Evolutionary conservation across 805 yeast genomes (phyloP).

Genomic region (Saccharomycopsis sp.): DNA sequence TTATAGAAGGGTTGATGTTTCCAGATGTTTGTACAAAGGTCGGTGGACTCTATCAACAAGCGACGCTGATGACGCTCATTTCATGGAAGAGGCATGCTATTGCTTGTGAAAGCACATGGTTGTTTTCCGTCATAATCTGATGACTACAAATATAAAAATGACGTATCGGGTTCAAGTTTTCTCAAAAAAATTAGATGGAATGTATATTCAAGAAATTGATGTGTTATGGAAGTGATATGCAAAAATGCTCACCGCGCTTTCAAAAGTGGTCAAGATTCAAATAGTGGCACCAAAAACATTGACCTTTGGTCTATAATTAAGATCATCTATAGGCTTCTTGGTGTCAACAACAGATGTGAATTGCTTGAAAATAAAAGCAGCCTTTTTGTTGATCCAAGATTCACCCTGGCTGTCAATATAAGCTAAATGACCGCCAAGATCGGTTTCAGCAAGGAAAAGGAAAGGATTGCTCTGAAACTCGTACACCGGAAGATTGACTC

Average conservation of each 20-base stretch:
- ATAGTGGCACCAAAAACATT: slow-evolving; percentile 7
- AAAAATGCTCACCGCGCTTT: slow-evolving; percentile 66
- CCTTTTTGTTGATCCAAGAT: slow-evolving; percentile 42
- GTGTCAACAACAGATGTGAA: slow-evolving; percentile 31
- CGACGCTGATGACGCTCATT: no score
- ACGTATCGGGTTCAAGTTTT: no score
- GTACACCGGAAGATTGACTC: slow-evolving; percentile 42
- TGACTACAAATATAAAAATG: no score
- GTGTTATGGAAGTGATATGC: no score
- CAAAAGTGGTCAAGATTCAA: slow-evolving; percentile 46
- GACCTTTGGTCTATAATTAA: slow-evolving; percentile 6
- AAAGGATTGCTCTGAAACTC: slow-evolving; percentile 53
- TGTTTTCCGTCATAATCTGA: no score
- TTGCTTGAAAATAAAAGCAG: slow-evolving; percentile 34
- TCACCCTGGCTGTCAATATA: slow-evolving; percentile 37
- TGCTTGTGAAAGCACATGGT: no score
- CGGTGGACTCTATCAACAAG: no score
- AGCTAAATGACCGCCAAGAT: slow-evolving; percentile 69
- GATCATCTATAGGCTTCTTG: slow-evolving; percentile 1
- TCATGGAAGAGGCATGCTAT: no score
- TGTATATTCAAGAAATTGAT: no score
- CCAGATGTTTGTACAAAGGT: no score
- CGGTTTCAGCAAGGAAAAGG: slow-evolving; percentile 48
- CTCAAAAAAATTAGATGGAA: no score
- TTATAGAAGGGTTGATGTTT: no score